phyloP scores from a whole-genome alignment of 306 rosid species.

The Phaseolus lunatus region DNA sequence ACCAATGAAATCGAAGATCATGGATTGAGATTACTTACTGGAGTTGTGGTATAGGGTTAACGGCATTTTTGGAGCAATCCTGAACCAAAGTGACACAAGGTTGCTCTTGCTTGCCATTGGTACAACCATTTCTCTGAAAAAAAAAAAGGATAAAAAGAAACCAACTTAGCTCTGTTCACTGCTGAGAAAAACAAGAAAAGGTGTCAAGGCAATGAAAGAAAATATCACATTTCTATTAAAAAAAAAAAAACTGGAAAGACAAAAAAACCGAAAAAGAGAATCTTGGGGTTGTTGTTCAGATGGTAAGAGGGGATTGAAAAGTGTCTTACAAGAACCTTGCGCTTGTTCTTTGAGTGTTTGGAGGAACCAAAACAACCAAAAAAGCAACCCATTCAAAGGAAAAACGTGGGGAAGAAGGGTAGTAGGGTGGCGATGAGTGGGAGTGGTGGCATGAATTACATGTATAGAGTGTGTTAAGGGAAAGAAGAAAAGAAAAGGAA shows the following conservation, averaged over 20 bases:
- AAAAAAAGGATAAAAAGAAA: background rate
- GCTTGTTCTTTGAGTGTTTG: constrained; percentile 55
- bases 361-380: constrained; percentile 85
- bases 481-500: constrained; percentile 26
- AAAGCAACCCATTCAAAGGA: constrained; percentile 73
- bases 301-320: background rate
- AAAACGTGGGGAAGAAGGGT: background rate
- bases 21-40: constrained; percentile 51
- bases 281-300: background rate
- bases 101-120: constrained; percentile 51
- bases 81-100: constrained; percentile 45
- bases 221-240: background rate
- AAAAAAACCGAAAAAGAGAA: background rate
- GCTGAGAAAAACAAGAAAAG: constrained; percentile 12
- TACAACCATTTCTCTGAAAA: constrained; percentile 57
- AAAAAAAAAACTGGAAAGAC: background rate
- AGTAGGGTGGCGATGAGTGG: background rate
- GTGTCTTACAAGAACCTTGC: constrained; percentile 56
- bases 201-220: background rate
- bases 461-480: background rate
- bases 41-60: constrained; percentile 46
- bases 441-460: constrained; percentile 22
- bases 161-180: constrained; percentile 43
- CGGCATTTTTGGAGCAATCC: constrained; percentile 47
- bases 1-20: constrained; percentile 2